These are phyloP conservation scores for Penicillium sp. DNA, from an alignment of 2,329 filamentous ascomycete genomes.

Conservation along the genomic window DNA sequence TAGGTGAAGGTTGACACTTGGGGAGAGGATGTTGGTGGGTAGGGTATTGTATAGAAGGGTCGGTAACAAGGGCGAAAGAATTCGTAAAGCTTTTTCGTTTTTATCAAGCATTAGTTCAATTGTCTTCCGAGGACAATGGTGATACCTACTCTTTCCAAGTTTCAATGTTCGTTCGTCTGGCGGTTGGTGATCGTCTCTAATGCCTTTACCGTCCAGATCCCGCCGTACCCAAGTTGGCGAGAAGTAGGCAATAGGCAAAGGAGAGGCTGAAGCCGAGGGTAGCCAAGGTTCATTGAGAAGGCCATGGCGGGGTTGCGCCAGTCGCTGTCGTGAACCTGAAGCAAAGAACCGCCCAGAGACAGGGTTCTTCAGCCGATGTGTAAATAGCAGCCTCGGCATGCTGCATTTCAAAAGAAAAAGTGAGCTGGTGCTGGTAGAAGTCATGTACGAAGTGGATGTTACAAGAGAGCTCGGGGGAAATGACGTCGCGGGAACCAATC, in stretches of 20 bases:
- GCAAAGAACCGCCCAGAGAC: constrained; percentile 25
- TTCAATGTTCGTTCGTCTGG: constrained; percentile 61
- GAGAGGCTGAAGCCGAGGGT: constrained; percentile 20
- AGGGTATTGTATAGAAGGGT: constrained; percentile 61
- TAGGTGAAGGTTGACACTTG: constrained; percentile 61
- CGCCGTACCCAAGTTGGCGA: constrained; percentile 24
- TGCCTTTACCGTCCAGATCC: constrained; percentile 25
- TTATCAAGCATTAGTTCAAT: not conserved
- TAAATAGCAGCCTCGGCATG: constrained; percentile 32
- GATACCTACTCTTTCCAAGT: constrained; percentile 59
- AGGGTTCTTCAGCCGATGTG: constrained; percentile 9
- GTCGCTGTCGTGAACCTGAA: constrained; percentile 29
- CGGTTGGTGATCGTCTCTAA: constrained; percentile 46
- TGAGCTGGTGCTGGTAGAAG: constrained; percentile 11
- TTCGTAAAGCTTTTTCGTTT: constrained; percentile 54
- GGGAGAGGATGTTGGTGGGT: constrained; percentile 62
- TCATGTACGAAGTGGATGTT: not conserved
- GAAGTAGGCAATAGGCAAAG: constrained; percentile 25
- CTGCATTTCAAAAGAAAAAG: constrained; percentile 8
- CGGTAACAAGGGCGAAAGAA: constrained; percentile 62
- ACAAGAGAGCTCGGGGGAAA: constrained; percentile 11
- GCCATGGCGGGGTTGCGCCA: constrained; percentile 41
- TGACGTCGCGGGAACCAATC: constrained; percentile 18
- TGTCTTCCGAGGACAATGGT: not conserved
- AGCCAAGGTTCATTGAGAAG: constrained; percentile 39